Evolutionary conservation across 1,139 yeast genomes (phyloP).

Genomic region (Diutina rugosa): DNA sequence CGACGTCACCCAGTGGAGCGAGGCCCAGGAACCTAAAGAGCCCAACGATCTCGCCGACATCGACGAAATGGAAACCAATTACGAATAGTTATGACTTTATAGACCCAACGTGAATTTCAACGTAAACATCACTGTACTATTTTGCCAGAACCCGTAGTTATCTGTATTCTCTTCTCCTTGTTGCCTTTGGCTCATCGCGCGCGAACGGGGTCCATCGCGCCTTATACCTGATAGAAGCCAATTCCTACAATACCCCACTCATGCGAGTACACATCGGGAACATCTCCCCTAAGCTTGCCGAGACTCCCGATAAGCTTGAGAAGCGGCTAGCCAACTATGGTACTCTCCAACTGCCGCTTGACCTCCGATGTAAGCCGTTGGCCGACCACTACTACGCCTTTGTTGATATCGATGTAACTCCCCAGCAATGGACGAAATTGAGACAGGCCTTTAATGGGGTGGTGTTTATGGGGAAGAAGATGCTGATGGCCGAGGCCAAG

Average conservation of each 20-base stretch:
- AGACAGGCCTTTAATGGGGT: constrained; percentile 53
- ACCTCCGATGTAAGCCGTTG: constrained; percentile 35
- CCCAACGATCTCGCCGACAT: constrained; percentile 25
- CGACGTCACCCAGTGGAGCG: constrained; percentile 97
- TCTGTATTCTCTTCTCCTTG: too few relatives aligned
- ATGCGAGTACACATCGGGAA: constrained; percentile 51
- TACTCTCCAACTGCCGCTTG: constrained; percentile 24
- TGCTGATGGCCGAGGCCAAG: constrained; percentile 39
- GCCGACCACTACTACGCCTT: constrained; percentile 53
- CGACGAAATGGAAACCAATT: neutral
- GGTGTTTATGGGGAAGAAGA: constrained; percentile 58
- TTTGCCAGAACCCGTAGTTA: too few relatives aligned
- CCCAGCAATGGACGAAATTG: constrained; percentile 32
- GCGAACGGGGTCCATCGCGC: too few relatives aligned
- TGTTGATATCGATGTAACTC: constrained; percentile 41
- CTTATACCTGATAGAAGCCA: too few relatives aligned
- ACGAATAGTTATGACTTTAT: neutral
- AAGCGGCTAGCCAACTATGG: constrained; percentile 40
- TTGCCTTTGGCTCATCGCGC: neutral
- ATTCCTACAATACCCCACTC: neutral
- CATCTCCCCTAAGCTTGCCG: constrained; percentile 41
- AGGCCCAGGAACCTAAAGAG: constrained; percentile 91
- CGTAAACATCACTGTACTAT: too few relatives aligned
- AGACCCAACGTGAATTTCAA: neutral
- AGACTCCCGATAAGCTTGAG: constrained; percentile 26